Evolutionary conservation across 257 asterid genomes (phyloP), one percentile per base, ranked within the genome.

Genomic region (Schizonepeta tenuifolia): DNA sequence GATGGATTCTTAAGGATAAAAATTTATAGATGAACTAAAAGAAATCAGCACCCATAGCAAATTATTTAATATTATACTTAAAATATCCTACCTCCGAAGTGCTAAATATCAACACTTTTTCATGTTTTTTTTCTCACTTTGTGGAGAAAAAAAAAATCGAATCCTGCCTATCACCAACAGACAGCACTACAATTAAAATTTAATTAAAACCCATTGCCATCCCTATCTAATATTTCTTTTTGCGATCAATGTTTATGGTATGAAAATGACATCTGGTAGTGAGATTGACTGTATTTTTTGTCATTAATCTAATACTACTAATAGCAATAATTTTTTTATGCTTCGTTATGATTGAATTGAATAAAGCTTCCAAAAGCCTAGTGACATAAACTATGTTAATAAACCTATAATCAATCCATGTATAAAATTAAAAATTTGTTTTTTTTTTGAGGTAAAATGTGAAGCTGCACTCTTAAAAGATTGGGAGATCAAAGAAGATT

Each of bases 81-180:
- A 49, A 51, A 50, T 17, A 7, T 55, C 55, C 43, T 24, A 57
- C 58, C 31, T 17, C 24, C 31, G 24, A 40, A 55, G 11, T 26
- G 43, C 66, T 14, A 70, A 55, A 57, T 40, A 41, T 55, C 4
- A 49, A 22, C 55, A 36, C 47, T 67, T 67, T 67, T 68, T 20
- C 55, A 12, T 18, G 28, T 20, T 17, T 3, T 17, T 0, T 50
- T 9, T 38, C 18, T 28, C 13, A 49, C 46, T 28, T 51, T 33
- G 40, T 67, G 13, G 22, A 13, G 21, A 41, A 46, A 46, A 46
- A 18, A 51, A 51, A 12, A 68, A 51, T 33, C 51, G 12, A 17
- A 51, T 35, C n/a, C 20, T 6, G 36, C 50, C 63, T 11, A 35
- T 38, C 35, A 67, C 33, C 20, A 11, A 51, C 36, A 17, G 31